These are phyloP conservation scores for Canavalia ensiformis DNA, from an alignment of 306 rosid species.

Conservation along the genomic window DNA sequence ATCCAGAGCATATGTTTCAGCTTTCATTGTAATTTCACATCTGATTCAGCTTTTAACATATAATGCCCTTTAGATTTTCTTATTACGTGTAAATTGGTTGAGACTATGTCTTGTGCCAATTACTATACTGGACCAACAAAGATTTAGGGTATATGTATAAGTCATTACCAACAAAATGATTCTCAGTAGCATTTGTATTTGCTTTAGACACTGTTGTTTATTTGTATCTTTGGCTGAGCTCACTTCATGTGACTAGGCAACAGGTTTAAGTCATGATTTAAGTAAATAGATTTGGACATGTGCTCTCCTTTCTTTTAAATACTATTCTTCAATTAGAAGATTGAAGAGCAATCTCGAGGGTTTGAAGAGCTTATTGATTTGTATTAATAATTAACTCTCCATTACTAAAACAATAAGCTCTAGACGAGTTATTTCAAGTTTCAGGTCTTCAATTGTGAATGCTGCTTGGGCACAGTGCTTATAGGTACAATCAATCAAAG, in stretches of 20 bases:
- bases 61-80: background rate
- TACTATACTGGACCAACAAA: background rate
- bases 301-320: background rate
- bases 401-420: background rate
- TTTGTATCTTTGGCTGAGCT: background rate
- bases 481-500: background rate
- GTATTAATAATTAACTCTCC: background rate
- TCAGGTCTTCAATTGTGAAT: background rate
- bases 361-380: constrained; percentile 23
- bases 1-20: background rate
- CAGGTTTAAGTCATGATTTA: background rate
- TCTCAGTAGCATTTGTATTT: constrained; percentile 3
- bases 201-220: constrained; percentile 11
- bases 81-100: background rate
- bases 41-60: constrained; percentile 15
- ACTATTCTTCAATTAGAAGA: background rate
- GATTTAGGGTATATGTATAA: background rate
- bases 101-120: background rate
- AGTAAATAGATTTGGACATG: background rate
- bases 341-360: background rate
- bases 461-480: background rate
- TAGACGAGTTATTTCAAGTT: background rate
- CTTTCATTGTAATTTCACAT: background rate
- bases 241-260: background rate
- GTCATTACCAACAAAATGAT: background rate